Evolutionary conservation across 345 rosid genomes (phyloP), one percentile per base, ranked within the genome.

Genomic region (Balakata baccata): DNA sequence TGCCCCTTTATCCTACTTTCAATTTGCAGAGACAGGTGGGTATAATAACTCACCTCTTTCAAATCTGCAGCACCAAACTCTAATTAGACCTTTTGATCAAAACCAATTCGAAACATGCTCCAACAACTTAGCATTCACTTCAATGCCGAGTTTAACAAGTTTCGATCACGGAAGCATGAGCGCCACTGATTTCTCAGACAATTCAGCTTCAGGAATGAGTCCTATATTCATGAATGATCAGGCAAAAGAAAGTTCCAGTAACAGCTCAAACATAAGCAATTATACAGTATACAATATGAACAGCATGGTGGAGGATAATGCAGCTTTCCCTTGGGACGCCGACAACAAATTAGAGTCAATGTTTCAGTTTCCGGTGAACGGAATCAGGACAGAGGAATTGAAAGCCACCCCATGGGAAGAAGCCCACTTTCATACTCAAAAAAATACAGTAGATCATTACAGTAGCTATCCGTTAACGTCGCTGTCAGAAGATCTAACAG

Each of bases 401-500:
- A 75, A 57, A 23, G 70, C 72, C 7, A 66, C 68, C 72, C 75
- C 87, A 39, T 85, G 87, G 89, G 77, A 80, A 25, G 83, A 43
- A 13, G 72, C 73, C 1, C 83, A 62, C 29, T 69, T 83, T 47
- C 82, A 81, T 14, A 16, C 71, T 64, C 84, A 80, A 50, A 59
- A 67, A 51, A 66, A 68, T 61, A 78, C 85, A 53, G 82, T 76
- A 78, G 81, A 81, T 18, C 10, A 54, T 75, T 84, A 85, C 84
- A 54, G 77, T 82, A 85, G 84, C 84, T 86, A 73, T 79, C 89
- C 80, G 8, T 69, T 88, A 74, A 79, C 87, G 59, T 88, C 85
- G 22, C 79, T 86, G 8, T 88, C 92, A 66, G 86, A 86, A 62
- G 89, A 83, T 85, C 80, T 83, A 84, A 77, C 88, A 54, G 85